Evolutionary conservation across 2,329 filamentous ascomycete species (phyloP).

Genomic region (Diaporthe citri): DNA sequence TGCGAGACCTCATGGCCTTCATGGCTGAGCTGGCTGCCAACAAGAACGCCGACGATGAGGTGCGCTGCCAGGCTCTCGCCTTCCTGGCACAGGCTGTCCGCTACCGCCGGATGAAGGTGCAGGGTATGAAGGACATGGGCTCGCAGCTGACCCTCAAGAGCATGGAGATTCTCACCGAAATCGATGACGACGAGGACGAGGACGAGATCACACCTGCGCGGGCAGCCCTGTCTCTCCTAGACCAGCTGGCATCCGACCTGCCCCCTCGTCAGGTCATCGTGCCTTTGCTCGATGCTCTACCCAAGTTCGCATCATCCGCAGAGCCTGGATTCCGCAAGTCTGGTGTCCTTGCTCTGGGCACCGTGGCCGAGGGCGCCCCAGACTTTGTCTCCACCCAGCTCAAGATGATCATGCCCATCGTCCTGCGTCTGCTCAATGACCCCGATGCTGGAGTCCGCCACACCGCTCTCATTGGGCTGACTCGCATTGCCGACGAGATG

Average conservation of each 20-base stretch:
- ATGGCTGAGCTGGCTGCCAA: conserved; percentile 91
- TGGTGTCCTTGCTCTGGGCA: conserved; percentile 90
- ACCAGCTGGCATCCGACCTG: conserved; percentile 88
- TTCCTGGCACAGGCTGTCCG: conserved; percentile 94
- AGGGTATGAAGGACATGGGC: conserved; percentile 86
- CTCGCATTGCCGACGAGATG: conserved; percentile 92
- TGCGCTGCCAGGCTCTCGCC: conserved; percentile 88
- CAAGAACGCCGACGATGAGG: conserved; percentile 83
- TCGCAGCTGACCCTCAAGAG: conserved; percentile 89
- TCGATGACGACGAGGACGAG: conserved; percentile 83
- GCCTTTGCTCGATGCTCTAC: conserved; percentile 88
- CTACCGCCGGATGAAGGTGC: conserved; percentile 95
- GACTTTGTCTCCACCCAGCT: conserved; percentile 98
- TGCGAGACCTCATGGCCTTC: conserved; percentile 91
- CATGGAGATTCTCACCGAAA: conserved; percentile 90
- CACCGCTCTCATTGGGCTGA: conserved; percentile 87
- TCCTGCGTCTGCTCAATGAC: conserved; percentile 87
- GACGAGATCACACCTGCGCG: conserved; percentile 89
- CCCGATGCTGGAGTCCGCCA: conserved; percentile 86
- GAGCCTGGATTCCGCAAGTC: conserved; percentile 88
- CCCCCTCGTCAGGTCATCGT: conserved; percentile 95
- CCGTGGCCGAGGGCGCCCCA: conserved; percentile 95
- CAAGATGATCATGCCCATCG: conserved; percentile 84
- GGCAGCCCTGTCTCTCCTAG: conserved; percentile 87
- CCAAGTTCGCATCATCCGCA: conserved; percentile 80